These are phyloP conservation scores for Moesziomyces parantarcticus DNA, from an alignment of 1,284 basidiomycete species.

Conservation along the genomic window DNA sequence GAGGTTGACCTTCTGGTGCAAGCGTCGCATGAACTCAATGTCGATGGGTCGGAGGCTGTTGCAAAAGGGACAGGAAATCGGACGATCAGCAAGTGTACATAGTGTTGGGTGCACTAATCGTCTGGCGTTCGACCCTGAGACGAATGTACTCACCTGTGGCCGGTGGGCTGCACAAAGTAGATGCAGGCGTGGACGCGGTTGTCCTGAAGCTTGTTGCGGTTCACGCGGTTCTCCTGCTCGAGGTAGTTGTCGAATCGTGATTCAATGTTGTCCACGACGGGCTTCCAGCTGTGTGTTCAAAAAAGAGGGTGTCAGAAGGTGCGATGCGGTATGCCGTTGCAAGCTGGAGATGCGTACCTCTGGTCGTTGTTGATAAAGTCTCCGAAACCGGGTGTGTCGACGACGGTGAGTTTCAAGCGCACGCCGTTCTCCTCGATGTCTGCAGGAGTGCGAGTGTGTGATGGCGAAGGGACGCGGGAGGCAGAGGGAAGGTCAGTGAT, in stretches of 20 bases:
- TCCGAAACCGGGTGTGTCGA: conserved; percentile 67
- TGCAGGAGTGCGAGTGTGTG: conserved; percentile 11
- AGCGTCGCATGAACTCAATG: conserved; percentile 66
- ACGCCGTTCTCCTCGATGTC: conserved; percentile 68
- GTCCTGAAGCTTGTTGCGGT: conserved; percentile 65
- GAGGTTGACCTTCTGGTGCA: conserved; percentile 66
- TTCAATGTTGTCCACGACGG: conserved; percentile 67
- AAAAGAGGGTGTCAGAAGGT: too few species aligned
- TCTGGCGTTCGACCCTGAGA: too few species aligned
- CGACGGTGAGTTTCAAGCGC: conserved; percentile 65
- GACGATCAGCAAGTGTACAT: too few species aligned
- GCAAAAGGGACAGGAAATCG: background rate
- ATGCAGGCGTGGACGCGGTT: conserved; percentile 67
- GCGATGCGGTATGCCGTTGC: background rate
- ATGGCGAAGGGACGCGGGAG: too few species aligned
- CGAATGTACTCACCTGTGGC: conserved; percentile 50
- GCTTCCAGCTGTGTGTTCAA: conserved; percentile 56
- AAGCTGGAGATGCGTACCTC: conserved; percentile 27
- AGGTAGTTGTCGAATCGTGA: conserved; percentile 66
- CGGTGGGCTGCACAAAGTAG: conserved; percentile 67
- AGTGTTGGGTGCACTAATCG: too few species aligned
- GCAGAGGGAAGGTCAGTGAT: background rate
- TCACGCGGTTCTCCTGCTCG: conserved; percentile 67
- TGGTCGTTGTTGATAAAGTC: conserved; percentile 67
- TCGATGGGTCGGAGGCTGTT: conserved; percentile 62